These are phyloP conservation scores for Aureobasidium sp. DNA, from an alignment of 2,329 filamentous ascomycete genomes.

Conservation along the genomic window DNA sequence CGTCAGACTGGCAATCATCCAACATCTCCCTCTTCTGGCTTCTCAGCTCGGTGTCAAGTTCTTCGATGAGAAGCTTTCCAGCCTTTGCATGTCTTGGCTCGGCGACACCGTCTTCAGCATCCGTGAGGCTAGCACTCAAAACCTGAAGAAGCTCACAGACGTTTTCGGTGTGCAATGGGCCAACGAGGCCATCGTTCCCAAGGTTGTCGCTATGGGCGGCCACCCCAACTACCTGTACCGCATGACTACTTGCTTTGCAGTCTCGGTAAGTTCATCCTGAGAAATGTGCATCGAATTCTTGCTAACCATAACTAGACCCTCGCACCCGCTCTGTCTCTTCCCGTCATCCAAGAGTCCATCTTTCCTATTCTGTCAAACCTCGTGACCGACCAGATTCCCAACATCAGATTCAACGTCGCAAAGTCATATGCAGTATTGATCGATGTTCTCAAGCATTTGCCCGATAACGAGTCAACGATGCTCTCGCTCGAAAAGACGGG, in stretches of 20 bases:
- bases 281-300: not conserved
- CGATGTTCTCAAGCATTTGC: conserved; percentile 81
- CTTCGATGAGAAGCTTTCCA: conserved; percentile 95
- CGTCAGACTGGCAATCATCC: conserved; percentile 93
- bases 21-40: conserved; percentile 94
- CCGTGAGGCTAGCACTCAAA: conserved; percentile 91
- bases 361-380: conserved; percentile 94
- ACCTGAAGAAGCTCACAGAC: conserved; percentile 96
- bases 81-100: conserved; percentile 95
- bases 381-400: conserved; percentile 88
- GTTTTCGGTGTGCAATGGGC: conserved; percentile 98
- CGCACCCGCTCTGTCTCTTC: conserved; percentile 82
- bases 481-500: conserved; percentile 75
- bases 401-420: conserved; percentile 98
- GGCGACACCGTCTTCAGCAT: conserved; percentile 99
- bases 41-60: conserved; percentile 94
- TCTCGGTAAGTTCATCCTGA: conserved; percentile 61
- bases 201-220: conserved; percentile 96
- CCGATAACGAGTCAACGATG: conserved; percentile 71
- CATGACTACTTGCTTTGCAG: conserved; percentile 99
- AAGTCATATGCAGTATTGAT: conserved; percentile 93
- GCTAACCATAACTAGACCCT: conserved; percentile 57
- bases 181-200: conserved; percentile 91
- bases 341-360: conserved; percentile 87
- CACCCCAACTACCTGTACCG: conserved; percentile 98